Conservation (phyloP, 257 asterid genomes). For the Schizonepeta tenuifolia region DNA sequence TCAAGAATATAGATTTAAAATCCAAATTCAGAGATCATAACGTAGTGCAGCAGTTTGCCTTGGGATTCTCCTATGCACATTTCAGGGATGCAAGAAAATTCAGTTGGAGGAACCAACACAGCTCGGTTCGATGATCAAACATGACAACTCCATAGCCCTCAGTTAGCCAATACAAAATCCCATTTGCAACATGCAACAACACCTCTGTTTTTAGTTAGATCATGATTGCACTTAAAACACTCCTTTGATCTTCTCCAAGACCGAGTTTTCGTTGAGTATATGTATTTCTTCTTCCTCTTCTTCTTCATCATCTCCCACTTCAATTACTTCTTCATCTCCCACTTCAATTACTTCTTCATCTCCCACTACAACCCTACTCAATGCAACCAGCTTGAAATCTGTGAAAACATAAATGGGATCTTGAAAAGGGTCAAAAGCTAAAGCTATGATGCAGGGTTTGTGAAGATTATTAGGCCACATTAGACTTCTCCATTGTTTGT, state of each 20-base stretch:
- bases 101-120: conserved; percentile 49
- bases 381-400: conserved; percentile 51
- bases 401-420: conserved; percentile 41
- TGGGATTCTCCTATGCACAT: conserved; percentile 70
- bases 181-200: conserved; percentile 43
- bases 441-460: conserved; percentile 41
- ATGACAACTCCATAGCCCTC: conserved; percentile 56
- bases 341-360: background rate
- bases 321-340: too few relatives aligned
- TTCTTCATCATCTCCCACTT: too few relatives aligned
- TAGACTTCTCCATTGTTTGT: conserved; percentile 47
- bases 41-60: conserved; percentile 48
- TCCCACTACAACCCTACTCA: conserved; percentile 20
- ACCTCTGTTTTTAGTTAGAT: conserved; percentile 47
- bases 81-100: conserved; percentile 39
- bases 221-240: conserved; percentile 36
- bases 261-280: conserved; percentile 52
- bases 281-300: conserved; percentile 11
- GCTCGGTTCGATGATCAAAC: conserved; percentile 57
- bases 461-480: conserved; percentile 48
- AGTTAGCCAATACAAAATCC: conserved; percentile 63
- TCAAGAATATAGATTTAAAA: conserved; percentile 62
- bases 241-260: conserved; percentile 53
- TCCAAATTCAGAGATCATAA: conserved; percentile 51
- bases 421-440: conserved; percentile 55